Percentiles rank a stretch among this genome's conserved stretches.
Conservation (phyloP, 805 yeast species). For the Ascoidea rubescens region DNA sequence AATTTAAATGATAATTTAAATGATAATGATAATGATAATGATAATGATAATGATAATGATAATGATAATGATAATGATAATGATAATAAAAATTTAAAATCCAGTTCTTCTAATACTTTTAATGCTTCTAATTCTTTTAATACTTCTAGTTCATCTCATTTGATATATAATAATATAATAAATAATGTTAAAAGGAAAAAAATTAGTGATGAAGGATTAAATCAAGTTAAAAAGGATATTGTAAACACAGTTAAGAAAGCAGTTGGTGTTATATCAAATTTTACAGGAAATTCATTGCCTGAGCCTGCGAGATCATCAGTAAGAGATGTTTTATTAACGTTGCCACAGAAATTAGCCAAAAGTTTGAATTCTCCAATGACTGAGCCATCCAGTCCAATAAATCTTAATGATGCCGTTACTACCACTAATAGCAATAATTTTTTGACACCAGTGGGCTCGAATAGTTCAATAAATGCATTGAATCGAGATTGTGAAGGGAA, state of each 20-base stretch:
- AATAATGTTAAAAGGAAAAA: constrained; percentile 1
- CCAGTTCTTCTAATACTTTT: not conserved
- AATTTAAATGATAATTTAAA: constrained; percentile 8
- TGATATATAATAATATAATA: not conserved
- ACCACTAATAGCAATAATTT: constrained; percentile 4
- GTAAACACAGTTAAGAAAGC: constrained; percentile 82
- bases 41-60: constrained; percentile 21
- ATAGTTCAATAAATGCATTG: not conserved
- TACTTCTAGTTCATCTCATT: no score
- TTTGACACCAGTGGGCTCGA: not conserved
- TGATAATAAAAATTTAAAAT: not conserved
- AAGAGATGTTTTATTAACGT: constrained; percentile 56
- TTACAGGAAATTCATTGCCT: constrained; percentile 62
- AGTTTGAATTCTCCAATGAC: constrained; percentile 19
- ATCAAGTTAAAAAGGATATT: constrained; percentile 62
- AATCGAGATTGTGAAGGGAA: not conserved
- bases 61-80: constrained; percentile 12
- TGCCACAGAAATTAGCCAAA: constrained; percentile 63
- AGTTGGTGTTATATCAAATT: constrained; percentile 72
- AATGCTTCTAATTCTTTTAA: not conserved
- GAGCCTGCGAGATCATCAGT: constrained; percentile 73
- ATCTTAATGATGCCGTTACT: constrained; percentile 4
- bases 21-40: constrained; percentile 16
- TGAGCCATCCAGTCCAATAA: constrained; percentile 11
- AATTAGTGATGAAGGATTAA: constrained; percentile 10